A percentile compares a stretch with the other conserved stretches of the same genome.
These are phyloP conservation scores for Naumovozyma dairenensis DNA, from an alignment of 805 yeast genomes.

Conservation along the genomic window DNA sequence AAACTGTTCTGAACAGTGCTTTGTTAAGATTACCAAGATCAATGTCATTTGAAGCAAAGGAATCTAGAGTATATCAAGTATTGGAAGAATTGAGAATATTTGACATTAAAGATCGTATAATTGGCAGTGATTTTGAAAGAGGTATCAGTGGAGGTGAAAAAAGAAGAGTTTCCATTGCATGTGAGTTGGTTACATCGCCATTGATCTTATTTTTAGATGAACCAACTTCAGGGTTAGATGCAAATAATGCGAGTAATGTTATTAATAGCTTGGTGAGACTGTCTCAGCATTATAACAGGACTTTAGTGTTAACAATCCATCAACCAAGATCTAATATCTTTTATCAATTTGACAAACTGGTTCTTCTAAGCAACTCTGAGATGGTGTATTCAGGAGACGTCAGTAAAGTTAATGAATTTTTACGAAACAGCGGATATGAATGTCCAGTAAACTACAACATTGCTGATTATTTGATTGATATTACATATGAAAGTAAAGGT, in stretches of 20 bases:
- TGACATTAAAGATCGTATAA: constrained; percentile 70
- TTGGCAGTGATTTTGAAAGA: constrained; percentile 81
- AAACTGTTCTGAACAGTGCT: constrained; percentile 89
- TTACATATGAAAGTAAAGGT: constrained; percentile 51
- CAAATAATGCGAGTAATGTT: constrained; percentile 87
- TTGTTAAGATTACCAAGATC: constrained; percentile 71
- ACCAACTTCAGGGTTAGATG: constrained; percentile 92
- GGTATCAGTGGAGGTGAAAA: constrained; percentile 85
- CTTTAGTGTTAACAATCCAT: constrained; percentile 87
- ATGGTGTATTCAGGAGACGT: constrained; percentile 84
- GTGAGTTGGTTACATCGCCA: constrained; percentile 86
- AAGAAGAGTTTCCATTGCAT: constrained; percentile 85
- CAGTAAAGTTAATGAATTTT: constrained; percentile 63
- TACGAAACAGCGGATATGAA: constrained; percentile 60
- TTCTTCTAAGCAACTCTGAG: constrained; percentile 76
- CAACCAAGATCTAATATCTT: constrained; percentile 97
- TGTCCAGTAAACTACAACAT: constrained; percentile 89
- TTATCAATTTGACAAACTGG: constrained; percentile 72
- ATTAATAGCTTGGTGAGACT: constrained; percentile 73
- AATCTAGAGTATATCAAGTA: constrained; percentile 73
- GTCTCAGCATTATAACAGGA: constrained; percentile 72
- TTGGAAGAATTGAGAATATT: constrained; percentile 76
- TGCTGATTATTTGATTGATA: constrained; percentile 87
- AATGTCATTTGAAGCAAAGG: constrained; percentile 68
- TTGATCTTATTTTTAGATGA: constrained; percentile 77